Percentiles rank a stretch among this genome's conserved stretches.
Evolutionary conservation across 2,329 filamentous ascomycete genomes (phyloP).

Genomic region (Zymoseptoria crescenta): DNA sequence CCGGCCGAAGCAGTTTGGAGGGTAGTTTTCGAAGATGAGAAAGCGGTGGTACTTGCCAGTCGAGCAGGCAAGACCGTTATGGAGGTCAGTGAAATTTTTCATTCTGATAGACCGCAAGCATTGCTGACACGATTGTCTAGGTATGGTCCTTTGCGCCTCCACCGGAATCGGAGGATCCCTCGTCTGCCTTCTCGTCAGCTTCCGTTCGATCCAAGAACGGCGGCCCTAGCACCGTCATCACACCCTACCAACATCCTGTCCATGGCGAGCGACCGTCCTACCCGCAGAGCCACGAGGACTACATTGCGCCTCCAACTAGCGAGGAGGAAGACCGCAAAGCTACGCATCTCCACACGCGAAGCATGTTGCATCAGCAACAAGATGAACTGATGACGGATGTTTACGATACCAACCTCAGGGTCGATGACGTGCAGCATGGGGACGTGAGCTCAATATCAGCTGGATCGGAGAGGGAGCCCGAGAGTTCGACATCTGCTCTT

Average conservation of each 20-base stretch:
- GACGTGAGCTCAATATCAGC: background rate
- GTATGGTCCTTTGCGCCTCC: constrained; percentile 94
- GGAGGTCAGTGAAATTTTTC: constrained; percentile 58
- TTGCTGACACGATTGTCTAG: constrained; percentile 39
- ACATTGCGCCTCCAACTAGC: background rate
- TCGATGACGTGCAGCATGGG: background rate
- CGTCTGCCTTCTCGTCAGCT: constrained; percentile 1
- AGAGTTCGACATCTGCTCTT: background rate
- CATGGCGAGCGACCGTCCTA: constrained; percentile 23
- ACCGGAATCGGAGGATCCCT: constrained; percentile 41
- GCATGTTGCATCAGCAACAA: constrained; percentile 9
- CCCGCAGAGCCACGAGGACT: background rate
- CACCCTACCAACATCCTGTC: constrained; percentile 24
- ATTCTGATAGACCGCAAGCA: background rate
- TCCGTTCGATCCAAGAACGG: constrained; percentile 11
- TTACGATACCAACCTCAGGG: constrained; percentile 5
- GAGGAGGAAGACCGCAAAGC: background rate
- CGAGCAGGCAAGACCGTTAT: constrained; percentile 82
- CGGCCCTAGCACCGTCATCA: constrained; percentile 10
- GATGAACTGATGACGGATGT: constrained; percentile 23
- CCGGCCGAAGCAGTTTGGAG: constrained; percentile 95
- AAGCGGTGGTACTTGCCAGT: constrained; percentile 90
- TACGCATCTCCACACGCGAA: background rate
- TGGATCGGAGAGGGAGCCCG: background rate
- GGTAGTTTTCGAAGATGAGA: constrained; percentile 96